Base-by-base conservation (phyloP, 306 rosid genomes). In the Sindora glabra region DNA sequence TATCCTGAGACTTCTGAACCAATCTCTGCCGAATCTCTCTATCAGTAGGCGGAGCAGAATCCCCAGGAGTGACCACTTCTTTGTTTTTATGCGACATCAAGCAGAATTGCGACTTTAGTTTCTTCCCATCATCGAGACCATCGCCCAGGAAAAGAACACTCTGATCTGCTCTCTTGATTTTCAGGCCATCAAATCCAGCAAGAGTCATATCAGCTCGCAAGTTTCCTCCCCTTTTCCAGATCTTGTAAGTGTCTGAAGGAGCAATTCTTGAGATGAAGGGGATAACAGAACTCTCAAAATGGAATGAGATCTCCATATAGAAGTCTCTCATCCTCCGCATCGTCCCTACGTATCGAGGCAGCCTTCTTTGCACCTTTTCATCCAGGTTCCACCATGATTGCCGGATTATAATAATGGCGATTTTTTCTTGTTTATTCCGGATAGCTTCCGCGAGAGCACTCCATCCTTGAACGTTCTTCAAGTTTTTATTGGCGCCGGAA, bases 261-360 rank as follows among this genome's bases (percentile, higher is more conserved):
- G 98, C 96, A 61, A 92, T 83, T 80, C 87, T 86, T 3, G 98
- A 92, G 61, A 92, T 86, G 77, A 92, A 92, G 49, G 98, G 98
- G 55, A 92, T 86, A 30, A 92, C 95, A 23, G 96, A 83, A 72
- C 98, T 92, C 78, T 88, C 98, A 25, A 92, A 92, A 79, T 86
- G 88, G 78, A 92, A 92, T 0, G 96, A 77, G 3, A 92, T 92
- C 76, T 92, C 98, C 96, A 92, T 88, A 60, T 92, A 94, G 36
- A 91, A 87, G 63, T 91, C 95, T 47, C 78, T 79, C 96, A 91
- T 88, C 77, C 95, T 84, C 32, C 74, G 77, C 89, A 85, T 62
- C 0, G 95, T 75, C 48, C 71, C 96, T 2, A 79, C 49, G 49
- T 86, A 78, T 22, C 96, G 85, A 29, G 98, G 98, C 80, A 92